These are phyloP conservation scores for Nigrospora oryzae DNA, from an alignment of 2,329 filamentous ascomycete species.

Conservation along the genomic window DNA sequence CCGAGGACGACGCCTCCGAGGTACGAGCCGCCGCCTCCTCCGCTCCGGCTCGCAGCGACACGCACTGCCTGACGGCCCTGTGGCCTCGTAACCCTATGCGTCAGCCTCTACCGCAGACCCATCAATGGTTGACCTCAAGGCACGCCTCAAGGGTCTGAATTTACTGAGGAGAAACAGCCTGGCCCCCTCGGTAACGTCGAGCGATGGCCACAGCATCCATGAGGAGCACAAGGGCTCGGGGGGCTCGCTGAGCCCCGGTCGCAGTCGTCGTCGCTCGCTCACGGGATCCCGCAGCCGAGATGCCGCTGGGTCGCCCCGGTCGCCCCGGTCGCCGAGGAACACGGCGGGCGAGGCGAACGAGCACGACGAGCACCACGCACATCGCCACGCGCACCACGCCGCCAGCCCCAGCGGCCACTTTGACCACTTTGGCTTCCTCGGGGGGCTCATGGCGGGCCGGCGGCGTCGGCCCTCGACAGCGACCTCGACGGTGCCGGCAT, in stretches of 20 bases:
- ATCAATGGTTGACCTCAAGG: conserved; percentile 7
- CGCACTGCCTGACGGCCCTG: background rate
- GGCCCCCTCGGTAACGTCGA: conserved; percentile 3
- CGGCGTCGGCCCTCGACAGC: conserved; percentile 1
- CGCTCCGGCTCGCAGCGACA: too few relatives aligned
- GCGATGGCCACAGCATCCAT: conserved; percentile 1
- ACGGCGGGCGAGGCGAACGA: conserved; percentile 5
- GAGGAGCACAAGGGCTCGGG: background rate
- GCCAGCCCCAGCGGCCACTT: conserved; percentile 4
- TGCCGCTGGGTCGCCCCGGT: background rate
- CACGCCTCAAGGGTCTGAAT: conserved; percentile 6
- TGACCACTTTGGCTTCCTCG: background rate
- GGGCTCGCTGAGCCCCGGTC: background rate
- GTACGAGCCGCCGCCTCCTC: too few relatives aligned
- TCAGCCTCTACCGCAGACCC: background rate
- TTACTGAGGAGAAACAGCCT: conserved; percentile 6
- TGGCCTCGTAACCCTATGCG: conserved; percentile 2
- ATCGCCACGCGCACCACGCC: background rate
- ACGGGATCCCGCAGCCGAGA: background rate
- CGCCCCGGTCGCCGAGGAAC: background rate
- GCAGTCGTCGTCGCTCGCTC: background rate
- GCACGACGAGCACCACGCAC: conserved; percentile 4
- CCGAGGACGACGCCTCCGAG: too few relatives aligned
- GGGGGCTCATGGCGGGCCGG: background rate
- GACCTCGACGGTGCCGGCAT: background rate